These are phyloP conservation scores for Penicillium hordei DNA, from an alignment of 2,329 filamentous ascomycete species.

Conservation along the genomic window DNA sequence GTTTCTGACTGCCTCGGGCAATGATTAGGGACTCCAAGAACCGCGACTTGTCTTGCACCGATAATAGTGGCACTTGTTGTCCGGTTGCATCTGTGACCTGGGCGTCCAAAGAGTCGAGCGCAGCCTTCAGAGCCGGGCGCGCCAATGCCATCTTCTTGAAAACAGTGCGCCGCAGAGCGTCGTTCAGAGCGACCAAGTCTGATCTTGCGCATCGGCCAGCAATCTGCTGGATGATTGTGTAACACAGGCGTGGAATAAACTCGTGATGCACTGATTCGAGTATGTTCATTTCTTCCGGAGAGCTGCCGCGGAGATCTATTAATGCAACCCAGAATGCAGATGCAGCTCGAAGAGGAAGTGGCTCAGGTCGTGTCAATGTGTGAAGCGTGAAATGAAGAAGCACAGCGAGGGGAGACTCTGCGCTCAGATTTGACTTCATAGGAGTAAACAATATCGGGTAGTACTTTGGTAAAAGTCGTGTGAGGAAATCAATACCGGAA, in stretches of 20 bases:
- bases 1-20: conserved; percentile 39
- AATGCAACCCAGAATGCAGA: conserved; percentile 46
- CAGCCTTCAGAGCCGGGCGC: conserved; percentile 38
- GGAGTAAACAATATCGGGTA: conserved; percentile 40
- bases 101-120: conserved; percentile 34
- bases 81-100: conserved; percentile 22
- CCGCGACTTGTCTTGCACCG: conserved; percentile 40
- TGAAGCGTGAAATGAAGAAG: conserved; percentile 45
- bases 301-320: conserved; percentile 34
- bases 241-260: conserved; percentile 40
- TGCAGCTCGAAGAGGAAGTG: conserved; percentile 48
- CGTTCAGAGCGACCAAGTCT: conserved; percentile 44
- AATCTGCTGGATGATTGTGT: conserved; percentile 42
- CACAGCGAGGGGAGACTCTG: conserved; percentile 31
- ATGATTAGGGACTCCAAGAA: conserved; percentile 43
- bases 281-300: conserved; percentile 21
- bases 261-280: conserved; percentile 36
- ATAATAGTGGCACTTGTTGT: conserved; percentile 24
- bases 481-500: conserved; percentile 48
- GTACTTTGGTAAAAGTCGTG: conserved; percentile 45
- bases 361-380: conserved; percentile 43
- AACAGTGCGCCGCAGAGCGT: conserved; percentile 42
- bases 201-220: conserved; percentile 47
- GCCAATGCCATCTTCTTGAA: conserved; percentile 45
- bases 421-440: conserved; percentile 16